Percentiles rank a stretch among this genome's conserved stretches.
Evolutionary conservation across 805 yeast genomes (phyloP).

Genomic region (Teunomyces aglyptinius): DNA sequence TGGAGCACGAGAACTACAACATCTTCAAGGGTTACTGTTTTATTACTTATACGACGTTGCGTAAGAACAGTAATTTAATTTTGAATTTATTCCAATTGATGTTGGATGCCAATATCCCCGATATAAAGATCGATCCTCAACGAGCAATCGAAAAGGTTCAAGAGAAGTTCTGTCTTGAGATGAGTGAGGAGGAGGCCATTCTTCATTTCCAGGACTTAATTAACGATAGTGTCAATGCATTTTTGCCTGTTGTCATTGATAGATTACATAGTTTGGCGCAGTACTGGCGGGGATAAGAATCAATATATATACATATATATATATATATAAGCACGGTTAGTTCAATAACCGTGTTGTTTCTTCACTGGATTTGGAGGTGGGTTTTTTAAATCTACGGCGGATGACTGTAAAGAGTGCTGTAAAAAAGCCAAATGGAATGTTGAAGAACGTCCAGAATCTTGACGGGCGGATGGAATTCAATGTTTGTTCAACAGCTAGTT

Average conservation of each 20-base stretch:
- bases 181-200: slow-evolving; percentile 95
- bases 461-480: slow-evolving; percentile 31
- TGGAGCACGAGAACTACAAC: slow-evolving; percentile 77
- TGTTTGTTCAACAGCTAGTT: slow-evolving; percentile 18
- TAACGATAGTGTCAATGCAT: slow-evolving; percentile 90
- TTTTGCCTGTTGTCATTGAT: slow-evolving; percentile 92
- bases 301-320: neutral
- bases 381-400: neutral
- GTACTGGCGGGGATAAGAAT: slow-evolving; percentile 81
- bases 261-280: slow-evolving; percentile 94
- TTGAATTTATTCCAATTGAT: slow-evolving; percentile 88
- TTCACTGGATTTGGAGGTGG: neutral
- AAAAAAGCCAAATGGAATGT: slow-evolving; percentile 13
- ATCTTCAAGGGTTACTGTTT: slow-evolving; percentile 91
- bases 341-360: neutral
- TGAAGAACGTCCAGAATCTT: slow-evolving; percentile 15
- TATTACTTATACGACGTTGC: slow-evolving; percentile 84
- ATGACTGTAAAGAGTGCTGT: slow-evolving; percentile 11
- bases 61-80: slow-evolving; percentile 87
- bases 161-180: slow-evolving; percentile 88
- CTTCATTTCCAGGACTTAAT: slow-evolving; percentile 91
- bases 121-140: slow-evolving; percentile 76
- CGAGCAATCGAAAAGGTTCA: slow-evolving; percentile 88
- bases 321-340: no score
- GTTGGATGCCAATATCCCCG: slow-evolving; percentile 93